Evolutionary conservation across 805 yeast species (phyloP), one percentile per base, ranked within the genome.

Genomic region (Yarrowia deformans): DNA sequence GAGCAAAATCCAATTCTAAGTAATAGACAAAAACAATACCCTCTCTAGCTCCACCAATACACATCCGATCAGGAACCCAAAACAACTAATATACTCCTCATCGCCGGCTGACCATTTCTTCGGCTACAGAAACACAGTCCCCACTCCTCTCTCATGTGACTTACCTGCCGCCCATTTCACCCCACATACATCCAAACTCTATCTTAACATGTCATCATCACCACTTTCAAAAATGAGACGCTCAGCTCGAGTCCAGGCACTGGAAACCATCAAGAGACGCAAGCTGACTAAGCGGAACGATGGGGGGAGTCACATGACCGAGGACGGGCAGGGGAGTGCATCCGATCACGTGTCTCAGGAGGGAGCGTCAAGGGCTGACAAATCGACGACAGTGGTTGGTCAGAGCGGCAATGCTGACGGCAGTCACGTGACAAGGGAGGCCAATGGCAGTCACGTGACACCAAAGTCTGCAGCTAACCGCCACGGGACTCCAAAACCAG

Each of bases 241-340:
- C 23, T 56, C 64, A 42, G 48, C 64, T 19, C 37, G 64, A 29
- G 48, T 56, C 40, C 64, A 56, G 37, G 64, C 64, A 16, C 40
- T 56, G 40, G 64, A 56, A 32, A 56, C 64, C 1, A 56, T 56
- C 49, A 56, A 56, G n/a, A 9, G 64, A 4, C n/a, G 64, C 6
- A 56, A 56, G 29, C 18, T 56, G 23, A 49, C 39, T 1, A 49
- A 32, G 14, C 19, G 4, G 13, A 8, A 16, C 8, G 18, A 0
- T 4, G 39, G 13, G 8, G 34, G 14, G 3, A 54, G 58, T 54
- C 60, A 54, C 45, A 35, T 54, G 60, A 54, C 9, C 42, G 13
- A 2, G 2, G 29, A 4, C 4, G 29, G 29, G 29, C 29, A 23
- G 8, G 4, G 0, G 8, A 32, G 18, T 16, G 13, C 8, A 0